phyloP scores from a whole-genome alignment of 2,329 filamentous ascomycete genomes.

The Trichoderma sp. region DNA sequence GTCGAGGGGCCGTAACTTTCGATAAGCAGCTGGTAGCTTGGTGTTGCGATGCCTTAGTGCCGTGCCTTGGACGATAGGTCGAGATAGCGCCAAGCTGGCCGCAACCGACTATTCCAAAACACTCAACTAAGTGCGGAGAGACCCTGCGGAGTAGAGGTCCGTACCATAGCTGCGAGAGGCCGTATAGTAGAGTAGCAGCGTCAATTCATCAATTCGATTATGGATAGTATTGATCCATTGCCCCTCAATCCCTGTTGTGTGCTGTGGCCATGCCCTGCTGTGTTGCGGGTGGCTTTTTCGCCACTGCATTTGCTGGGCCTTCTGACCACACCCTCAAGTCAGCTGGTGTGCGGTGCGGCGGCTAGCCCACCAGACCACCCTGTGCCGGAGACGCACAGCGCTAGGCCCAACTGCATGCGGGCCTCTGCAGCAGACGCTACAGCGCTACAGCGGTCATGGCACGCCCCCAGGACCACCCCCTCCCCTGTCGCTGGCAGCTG shows the following conservation, averaged over 20 bases:
- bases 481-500: background rate
- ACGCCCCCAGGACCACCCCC: background rate
- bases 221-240: background rate
- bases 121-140: background rate
- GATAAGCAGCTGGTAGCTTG: background rate
- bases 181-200: background rate
- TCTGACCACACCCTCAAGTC: slow-evolving; percentile 20
- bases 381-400: slow-evolving; percentile 7
- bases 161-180: background rate
- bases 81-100: background rate
- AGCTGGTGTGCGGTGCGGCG: slow-evolving; percentile 13
- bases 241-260: background rate
- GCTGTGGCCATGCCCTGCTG: background rate
- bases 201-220: background rate
- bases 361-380: background rate
- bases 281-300: slow-evolving; percentile 11
- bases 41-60: background rate
- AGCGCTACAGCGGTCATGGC: background rate
- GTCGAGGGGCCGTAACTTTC: background rate
- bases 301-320: background rate
- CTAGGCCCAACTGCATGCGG: slow-evolving; percentile 18
- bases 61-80: background rate
- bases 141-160: background rate
- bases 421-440: background rate
- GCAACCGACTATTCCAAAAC: background rate